Evolutionary conservation across 1,284 basidiomycete species (phyloP), one percentile per base, ranked within the genome.

Genomic region (Uromyces viciae-fabae): DNA sequence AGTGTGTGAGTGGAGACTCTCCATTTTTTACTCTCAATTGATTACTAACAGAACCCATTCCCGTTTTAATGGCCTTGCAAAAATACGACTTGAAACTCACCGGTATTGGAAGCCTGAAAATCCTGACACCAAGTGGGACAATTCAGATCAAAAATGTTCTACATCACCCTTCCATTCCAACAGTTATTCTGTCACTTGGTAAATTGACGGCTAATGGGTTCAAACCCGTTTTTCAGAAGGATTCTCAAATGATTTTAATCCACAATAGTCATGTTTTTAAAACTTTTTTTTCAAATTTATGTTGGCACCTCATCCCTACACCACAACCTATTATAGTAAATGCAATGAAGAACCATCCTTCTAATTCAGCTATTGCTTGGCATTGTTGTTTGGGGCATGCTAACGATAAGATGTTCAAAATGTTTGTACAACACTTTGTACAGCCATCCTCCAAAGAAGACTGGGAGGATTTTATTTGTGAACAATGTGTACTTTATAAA

Each of bases 1-100:
- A 40, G 22, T 54, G 49, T 52, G 46, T 72, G 31, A 72, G 69
- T 46, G 69, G 69, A 8, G 22, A 49, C 15, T 72, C 69, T 7
- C 46, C 46, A 0, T 72, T 72, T 31, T 54, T 72, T 25, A 36
- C 28, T 54, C 17, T 52, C 17, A 46, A 52, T 28, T 9, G 28
- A 0, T 8, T 4, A 28, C 69, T 72, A 17, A 36, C 69, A 19
- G 36, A 36, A 0, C 69, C 69, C n/a, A 33, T 72, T 17, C 46
- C 49, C 17, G 43, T 72, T 4, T 3, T 49, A 0, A 25, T 72
- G 7, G 46, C 46, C 2, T 72, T 46, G 0, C 33, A 33, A 4
- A 54, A 54, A 49, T 25, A 40, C 9, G 8, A 22, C 4, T n/a
- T 38, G 28, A 19, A 3, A n/a, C 69, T 72, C 1, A 72, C 46